These are phyloP conservation scores for Bruguiera sexangula DNA, from an alignment of 345 rosid species.

Conservation along the genomic window DNA sequence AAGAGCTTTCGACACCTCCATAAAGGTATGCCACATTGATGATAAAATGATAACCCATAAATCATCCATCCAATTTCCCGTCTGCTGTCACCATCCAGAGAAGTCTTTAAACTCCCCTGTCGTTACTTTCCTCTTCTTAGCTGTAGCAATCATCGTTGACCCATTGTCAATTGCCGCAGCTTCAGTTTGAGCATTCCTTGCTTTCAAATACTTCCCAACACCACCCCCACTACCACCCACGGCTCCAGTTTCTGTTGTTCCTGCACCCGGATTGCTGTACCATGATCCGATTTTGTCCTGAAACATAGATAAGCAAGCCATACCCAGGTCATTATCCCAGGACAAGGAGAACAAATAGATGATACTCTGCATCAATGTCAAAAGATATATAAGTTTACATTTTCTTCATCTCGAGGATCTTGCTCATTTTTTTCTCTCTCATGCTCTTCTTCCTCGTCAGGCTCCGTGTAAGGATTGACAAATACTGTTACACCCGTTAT, in stretches of 20 bases:
- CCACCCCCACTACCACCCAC: slow-evolving; percentile 50
- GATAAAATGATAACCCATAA: slow-evolving; percentile 3
- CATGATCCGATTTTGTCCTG: slow-evolving; percentile 88
- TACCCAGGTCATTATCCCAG: not conserved
- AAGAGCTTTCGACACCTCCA: too few relatives aligned
- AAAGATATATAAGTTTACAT: slow-evolving; percentile 28
- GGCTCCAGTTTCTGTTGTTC: slow-evolving; percentile 44
- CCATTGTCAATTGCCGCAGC: slow-evolving; percentile 31
- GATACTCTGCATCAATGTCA: not conserved
- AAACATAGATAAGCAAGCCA: slow-evolving; percentile 16
- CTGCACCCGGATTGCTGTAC: slow-evolving; percentile 87
- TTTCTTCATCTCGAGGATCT: slow-evolving; percentile 54
- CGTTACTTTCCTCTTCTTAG: slow-evolving; percentile 70
- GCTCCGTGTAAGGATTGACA: slow-evolving; percentile 82
- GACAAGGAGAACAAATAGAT: not conserved
- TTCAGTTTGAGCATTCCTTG: slow-evolving; percentile 44
- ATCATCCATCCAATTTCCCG: not conserved
- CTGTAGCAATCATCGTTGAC: slow-evolving; percentile 26
- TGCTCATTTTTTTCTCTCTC: slow-evolving; percentile 60
- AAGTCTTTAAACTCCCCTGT: slow-evolving; percentile 63
- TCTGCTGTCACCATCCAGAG: slow-evolving; percentile 63
- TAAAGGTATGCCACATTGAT: not conserved
- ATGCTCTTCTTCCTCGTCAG: slow-evolving; percentile 72
- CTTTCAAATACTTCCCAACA: slow-evolving; percentile 74
- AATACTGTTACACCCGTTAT: slow-evolving; percentile 64